These are phyloP conservation scores for Barnettozyma wickerhamii DNA, from an alignment of 805 yeast genomes.

Conservation along the genomic window DNA sequence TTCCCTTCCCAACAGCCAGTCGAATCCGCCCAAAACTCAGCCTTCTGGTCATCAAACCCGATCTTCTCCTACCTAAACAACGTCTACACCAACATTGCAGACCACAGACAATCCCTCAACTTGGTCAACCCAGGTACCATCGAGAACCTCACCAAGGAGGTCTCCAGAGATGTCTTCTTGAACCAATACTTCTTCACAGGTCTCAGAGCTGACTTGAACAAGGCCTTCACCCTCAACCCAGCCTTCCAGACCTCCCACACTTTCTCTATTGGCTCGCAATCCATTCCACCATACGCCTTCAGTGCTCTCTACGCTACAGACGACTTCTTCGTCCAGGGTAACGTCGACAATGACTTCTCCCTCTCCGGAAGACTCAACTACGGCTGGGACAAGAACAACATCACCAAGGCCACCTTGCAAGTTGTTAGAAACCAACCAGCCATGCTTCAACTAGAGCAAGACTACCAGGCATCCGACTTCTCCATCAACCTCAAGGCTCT, in stretches of 20 bases:
- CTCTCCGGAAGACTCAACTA: slow-evolving; percentile 87
- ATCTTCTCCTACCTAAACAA: slow-evolving; percentile 29
- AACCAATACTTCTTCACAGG: slow-evolving; percentile 91
- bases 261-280: slow-evolving; percentile 80
- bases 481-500: slow-evolving; percentile 85
- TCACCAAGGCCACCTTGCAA: slow-evolving; percentile 84
- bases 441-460: slow-evolving; percentile 95
- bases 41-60: slow-evolving; percentile 14
- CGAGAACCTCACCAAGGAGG: slow-evolving; percentile 92
- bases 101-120: slow-evolving; percentile 78
- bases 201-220: slow-evolving; percentile 91
- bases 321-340: slow-evolving; percentile 83
- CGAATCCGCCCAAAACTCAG: background rate
- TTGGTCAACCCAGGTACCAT: slow-evolving; percentile 91
- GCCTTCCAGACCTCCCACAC: slow-evolving; percentile 97
- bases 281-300: slow-evolving; percentile 86
- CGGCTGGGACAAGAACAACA: slow-evolving; percentile 77
- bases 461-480: slow-evolving; percentile 84
- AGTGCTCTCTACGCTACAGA: slow-evolving; percentile 87
- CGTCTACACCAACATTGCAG: slow-evolving; percentile 64
- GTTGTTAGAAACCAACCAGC: slow-evolving; percentile 85
- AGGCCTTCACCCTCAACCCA: slow-evolving; percentile 86
- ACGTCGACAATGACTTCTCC: slow-evolving; percentile 80
- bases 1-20: background rate
- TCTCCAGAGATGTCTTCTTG: slow-evolving; percentile 86